Base-by-base conservation (phyloP, 768 basidiomycete genomes). In the Mrakia frigida region DNA sequence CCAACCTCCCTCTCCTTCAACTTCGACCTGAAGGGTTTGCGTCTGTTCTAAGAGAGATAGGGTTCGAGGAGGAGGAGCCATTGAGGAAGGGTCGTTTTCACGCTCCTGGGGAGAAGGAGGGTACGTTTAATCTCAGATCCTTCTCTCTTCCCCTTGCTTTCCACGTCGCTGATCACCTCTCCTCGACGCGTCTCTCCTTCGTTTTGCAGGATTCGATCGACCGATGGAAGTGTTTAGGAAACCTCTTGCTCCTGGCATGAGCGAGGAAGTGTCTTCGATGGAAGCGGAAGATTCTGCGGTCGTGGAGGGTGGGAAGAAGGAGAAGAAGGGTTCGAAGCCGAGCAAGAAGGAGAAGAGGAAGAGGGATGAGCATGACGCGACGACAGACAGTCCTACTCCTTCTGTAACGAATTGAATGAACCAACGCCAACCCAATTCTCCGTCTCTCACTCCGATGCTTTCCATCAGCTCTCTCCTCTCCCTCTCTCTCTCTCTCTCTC, bases 21-120 rank as follows among this genome's bases (percentile, higher is more conserved):
- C 81, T 92, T 43, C 88, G 89, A 0, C 92, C 92, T 0, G 86
- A 88, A 0, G 87, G 88, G 23, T 94, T 94, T 77, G 86, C 85
- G 18, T 72, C 77, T 2, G 78, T 90, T 60, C 82, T 94, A 21
- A 81, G 81, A 41, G 82, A 87, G 6, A 84, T 93, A 16, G 93
- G 92, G 14, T 93, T 95, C 83, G 53, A 53, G 74, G 28, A 78
- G 6, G 85, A 84, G 6, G 81, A 84, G 77, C 85, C 86, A 79
- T 81, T 89, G 50, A 90, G 90, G 3, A 83, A 83, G 9, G 83
- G 86, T 11, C 90, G 90, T 7, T 46, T 46, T 3, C 41, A 65
- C 3, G 33, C 18, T 13, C 43, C 37, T 9, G 68, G 43, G n/a
- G 73, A n/a, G 35, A 53, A 73, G 75, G 75, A 74, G 33, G 65